Percentiles rank a stretch among this genome's conserved stretches.
phyloP scores from a whole-genome alignment of 1,284 basidiomycete genomes.

The Pseudozyma flocculosa region DNA sequence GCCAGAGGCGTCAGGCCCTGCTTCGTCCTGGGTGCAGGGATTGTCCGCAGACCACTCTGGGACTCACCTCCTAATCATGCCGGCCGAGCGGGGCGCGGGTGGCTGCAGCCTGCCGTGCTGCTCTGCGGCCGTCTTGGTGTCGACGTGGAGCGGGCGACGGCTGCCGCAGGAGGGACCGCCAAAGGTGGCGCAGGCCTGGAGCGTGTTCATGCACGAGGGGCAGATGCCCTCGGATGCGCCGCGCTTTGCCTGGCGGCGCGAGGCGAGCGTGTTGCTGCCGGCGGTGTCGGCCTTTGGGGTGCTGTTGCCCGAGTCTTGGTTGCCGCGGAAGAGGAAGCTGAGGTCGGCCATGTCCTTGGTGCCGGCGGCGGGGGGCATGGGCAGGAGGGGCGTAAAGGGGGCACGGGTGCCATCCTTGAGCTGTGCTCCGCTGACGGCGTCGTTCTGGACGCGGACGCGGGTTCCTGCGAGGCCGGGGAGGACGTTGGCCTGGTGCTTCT shows the following conservation, averaged over 20 bases:
- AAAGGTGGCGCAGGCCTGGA: no score
- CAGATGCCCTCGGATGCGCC: conserved; percentile 19
- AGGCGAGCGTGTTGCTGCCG: conserved; percentile 14
- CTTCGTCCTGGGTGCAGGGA: no score
- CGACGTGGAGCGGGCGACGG: no score
- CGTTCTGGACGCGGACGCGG: neutral
- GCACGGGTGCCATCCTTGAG: conserved; percentile 12
- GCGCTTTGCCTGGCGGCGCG: conserved; percentile 16
- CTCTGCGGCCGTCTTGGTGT: no score
- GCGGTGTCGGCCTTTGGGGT: neutral
- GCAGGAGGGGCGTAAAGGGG: conserved; percentile 27
- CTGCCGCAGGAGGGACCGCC: no score
- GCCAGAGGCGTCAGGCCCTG: no score
- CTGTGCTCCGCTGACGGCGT: conserved; percentile 17
- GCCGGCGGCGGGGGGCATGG: conserved; percentile 13
- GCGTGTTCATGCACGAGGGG: no score
- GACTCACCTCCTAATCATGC: conserved; percentile 22
- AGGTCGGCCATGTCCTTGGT: conserved; percentile 1
- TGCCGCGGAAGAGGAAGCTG: neutral
- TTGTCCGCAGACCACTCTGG: no score
- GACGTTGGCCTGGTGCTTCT: no score
- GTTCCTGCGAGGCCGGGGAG: no score
- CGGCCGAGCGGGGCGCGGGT: conserved; percentile 12
- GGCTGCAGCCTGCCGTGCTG: no score
- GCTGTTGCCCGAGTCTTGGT: neutral